phyloP scores from a whole-genome alignment of 83 land plant species.

The Thuja plicata region DNA sequence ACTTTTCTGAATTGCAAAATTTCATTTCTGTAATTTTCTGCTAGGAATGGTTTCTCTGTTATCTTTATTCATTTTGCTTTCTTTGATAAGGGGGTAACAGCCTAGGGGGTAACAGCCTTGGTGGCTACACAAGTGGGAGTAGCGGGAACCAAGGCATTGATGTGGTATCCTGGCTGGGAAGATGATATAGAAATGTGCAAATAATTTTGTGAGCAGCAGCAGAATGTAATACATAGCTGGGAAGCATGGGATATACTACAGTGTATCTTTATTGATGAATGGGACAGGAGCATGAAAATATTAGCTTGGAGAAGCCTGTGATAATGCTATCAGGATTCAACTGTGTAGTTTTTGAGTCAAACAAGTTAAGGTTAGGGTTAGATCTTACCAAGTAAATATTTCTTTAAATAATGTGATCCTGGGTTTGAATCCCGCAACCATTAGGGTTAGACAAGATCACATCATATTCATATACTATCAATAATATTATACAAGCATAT shows the following conservation, averaged over 20 bases:
- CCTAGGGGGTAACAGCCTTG: not conserved
- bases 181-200: not conserved
- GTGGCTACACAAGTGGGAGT: not conserved
- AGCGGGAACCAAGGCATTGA: not conserved
- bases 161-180: not conserved
- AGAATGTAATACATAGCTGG: not conserved
- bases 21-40: not conserved
- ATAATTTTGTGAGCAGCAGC: not conserved
- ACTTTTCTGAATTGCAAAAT: not conserved
- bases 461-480: too few relatives aligned
- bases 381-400: too few relatives aligned
- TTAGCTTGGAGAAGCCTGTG: not conserved
- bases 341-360: too few relatives aligned
- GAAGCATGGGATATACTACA: not conserved
- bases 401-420: too few relatives aligned
- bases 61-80: not conserved
- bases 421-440: too few relatives aligned
- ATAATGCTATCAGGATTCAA: too few relatives aligned
- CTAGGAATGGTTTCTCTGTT: not conserved
- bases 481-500: too few relatives aligned
- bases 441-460: too few relatives aligned
- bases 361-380: too few relatives aligned
- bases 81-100: not conserved
- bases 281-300: not conserved
- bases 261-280: not conserved